These are phyloP conservation scores for Delphinella strobiligena DNA, from an alignment of 2,329 filamentous ascomycete genomes.

Conservation along the genomic window DNA sequence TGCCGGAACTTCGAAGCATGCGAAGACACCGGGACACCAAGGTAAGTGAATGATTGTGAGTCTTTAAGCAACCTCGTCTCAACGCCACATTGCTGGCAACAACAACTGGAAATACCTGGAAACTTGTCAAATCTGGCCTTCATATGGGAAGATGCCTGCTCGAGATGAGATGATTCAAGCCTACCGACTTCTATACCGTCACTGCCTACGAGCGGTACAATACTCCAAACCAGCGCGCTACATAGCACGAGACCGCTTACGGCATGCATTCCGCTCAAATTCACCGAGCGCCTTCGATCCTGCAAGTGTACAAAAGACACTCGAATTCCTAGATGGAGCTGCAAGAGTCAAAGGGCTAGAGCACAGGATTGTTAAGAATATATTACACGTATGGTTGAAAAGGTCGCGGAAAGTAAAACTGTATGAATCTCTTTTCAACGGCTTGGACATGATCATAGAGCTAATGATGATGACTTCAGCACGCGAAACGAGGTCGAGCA, in stretches of 20 bases:
- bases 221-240: slow-evolving; percentile 58
- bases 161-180: slow-evolving; percentile 38
- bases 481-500: too few species aligned
- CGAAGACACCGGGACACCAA: too few species aligned
- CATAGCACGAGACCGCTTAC: slow-evolving; percentile 41
- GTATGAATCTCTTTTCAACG: too few species aligned
- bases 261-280: slow-evolving; percentile 27
- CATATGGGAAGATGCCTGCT: neutral
- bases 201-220: slow-evolving; percentile 56
- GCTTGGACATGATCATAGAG: too few species aligned
- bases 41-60: too few species aligned
- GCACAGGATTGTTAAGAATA: slow-evolving; percentile 59
- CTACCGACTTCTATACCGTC: slow-evolving; percentile 59
- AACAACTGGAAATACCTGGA: too few species aligned
- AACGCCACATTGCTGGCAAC: too few species aligned
- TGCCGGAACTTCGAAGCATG: too few species aligned
- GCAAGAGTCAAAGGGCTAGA: slow-evolving; percentile 53
- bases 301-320: slow-evolving; percentile 44
- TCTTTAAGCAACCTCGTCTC: too few species aligned
- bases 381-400: slow-evolving; percentile 38
- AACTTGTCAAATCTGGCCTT: neutral
- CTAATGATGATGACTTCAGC: too few species aligned
- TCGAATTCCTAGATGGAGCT: slow-evolving; percentile 59
- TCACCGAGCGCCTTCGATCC: slow-evolving; percentile 19
- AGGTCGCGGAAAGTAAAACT: neutral